Evolutionary conservation across 2,329 filamentous ascomycete genomes (phyloP), one percentile per base, ranked within the genome.

Genomic region (Microdochium paspali): DNA sequence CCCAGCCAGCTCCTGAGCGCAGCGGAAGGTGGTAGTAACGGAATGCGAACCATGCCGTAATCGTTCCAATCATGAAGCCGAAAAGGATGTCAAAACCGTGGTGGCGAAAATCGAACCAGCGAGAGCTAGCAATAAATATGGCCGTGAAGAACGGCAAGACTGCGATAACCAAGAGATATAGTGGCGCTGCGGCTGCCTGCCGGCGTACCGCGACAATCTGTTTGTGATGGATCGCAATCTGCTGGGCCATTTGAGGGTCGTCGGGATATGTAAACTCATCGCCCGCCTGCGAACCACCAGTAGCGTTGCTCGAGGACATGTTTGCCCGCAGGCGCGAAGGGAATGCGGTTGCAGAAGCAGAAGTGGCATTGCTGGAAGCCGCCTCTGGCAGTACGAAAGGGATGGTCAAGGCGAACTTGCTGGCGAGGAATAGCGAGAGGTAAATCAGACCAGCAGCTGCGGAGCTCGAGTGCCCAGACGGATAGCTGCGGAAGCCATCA

Each of bases 11-110:
- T 6, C 89, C 89, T n/a, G 77, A 74, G 20, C 70, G 72, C 52
- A 95, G 81, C 1, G 90, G 88, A 10, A 93, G 69, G 61, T 96
- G 89, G 61, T 95, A 96, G 69, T 84, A 88, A 23, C 86, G 76
- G 70, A 95, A 95, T 3, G 83, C 78, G 55, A 91, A 81, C 61
- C 83, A 82, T 20, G 87, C 79, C 31, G 79, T 79, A 42, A 82
- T 66, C 13, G 84, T 75, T 9, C 91, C 91, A 51, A 96, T 85
- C 12, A 86, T 54, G 47, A 84, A 85, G n/a, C 91, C 91, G 52
- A 86, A 88, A 2, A 96, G 67, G 54, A 96, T 87, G 54, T 97
- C 91, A 62, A 95, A 91, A n/a, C 84, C 90, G 62, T 91, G 87
- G 64, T 97, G 91, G 32, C 87, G 82, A 68, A 84, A 94, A 64